Conservation (phyloP, 2,329 filamentous ascomycete genomes). For the Penicillium thymicola region DNA sequence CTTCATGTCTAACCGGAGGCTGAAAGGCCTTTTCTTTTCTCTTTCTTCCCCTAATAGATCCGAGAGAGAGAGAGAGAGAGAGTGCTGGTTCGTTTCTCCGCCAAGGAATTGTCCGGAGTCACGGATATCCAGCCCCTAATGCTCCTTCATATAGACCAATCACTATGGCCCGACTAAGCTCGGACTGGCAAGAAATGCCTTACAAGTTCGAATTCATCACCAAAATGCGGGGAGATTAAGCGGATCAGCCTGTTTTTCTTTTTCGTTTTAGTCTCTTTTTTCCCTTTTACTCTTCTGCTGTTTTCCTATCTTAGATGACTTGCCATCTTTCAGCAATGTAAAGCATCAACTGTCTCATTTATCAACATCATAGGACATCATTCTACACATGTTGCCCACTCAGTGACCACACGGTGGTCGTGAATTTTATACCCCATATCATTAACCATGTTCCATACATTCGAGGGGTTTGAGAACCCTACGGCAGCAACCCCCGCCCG, state of each 20-base stretch:
- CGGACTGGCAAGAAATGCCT: background rate
- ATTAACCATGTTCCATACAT: slow-evolving; percentile 41
- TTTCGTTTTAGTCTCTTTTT: background rate
- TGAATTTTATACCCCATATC: slow-evolving; percentile 10
- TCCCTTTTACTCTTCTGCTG: slow-evolving; percentile 2
- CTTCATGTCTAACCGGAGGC: background rate
- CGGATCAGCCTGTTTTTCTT: slow-evolving; percentile 13
- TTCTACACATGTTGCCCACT: background rate
- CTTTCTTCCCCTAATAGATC: background rate
- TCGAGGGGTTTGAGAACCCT: slow-evolving; percentile 42
- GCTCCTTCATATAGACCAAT: background rate
- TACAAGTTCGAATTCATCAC: background rate
- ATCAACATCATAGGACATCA: background rate
- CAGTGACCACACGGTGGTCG: slow-evolving; percentile 10
- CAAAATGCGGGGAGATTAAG: slow-evolving; percentile 23
- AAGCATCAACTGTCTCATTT: background rate
- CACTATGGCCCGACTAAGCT: background rate
- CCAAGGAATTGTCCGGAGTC: background rate
- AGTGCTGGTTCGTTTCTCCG: background rate
- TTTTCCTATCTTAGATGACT: background rate
- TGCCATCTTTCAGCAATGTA: background rate
- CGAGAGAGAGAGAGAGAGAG: background rate
- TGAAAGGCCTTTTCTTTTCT: background rate
- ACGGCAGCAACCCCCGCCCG: slow-evolving; percentile 26
- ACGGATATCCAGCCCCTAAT: background rate